phyloP scores from a whole-genome alignment of 2,329 filamentous ascomycete genomes.

The Harringtonia aguacate region DNA sequence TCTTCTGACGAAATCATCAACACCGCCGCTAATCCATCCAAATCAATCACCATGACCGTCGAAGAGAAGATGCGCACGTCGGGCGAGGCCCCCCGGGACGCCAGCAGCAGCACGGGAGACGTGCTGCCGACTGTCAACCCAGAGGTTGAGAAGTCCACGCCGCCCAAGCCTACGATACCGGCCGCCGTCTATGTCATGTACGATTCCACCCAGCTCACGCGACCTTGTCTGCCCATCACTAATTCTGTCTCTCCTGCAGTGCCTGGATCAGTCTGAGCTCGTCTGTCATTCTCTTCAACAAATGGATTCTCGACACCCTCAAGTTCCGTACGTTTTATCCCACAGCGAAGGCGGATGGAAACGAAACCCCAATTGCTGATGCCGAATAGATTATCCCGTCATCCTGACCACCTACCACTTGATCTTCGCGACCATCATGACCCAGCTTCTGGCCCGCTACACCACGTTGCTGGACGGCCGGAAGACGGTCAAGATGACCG shows the following conservation, averaged over 20 bases:
- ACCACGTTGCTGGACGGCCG: slow-evolving; percentile 85
- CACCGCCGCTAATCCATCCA: background rate
- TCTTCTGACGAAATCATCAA: background rate
- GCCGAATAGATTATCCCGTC: slow-evolving; percentile 52
- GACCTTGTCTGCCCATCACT: background rate
- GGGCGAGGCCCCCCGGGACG: slow-evolving; percentile 59
- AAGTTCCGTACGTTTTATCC: slow-evolving; percentile 54
- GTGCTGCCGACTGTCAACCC: slow-evolving; percentile 76
- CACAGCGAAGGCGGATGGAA: background rate
- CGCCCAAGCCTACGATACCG: slow-evolving; percentile 56
- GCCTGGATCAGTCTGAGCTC: slow-evolving; percentile 89
- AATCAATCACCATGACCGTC: slow-evolving; percentile 39
- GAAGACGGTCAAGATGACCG: slow-evolving; percentile 96
- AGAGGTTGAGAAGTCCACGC: slow-evolving; percentile 57
- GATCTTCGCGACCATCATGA: slow-evolving; percentile 86
- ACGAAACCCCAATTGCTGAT: background rate
- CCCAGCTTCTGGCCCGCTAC: slow-evolving; percentile 82
- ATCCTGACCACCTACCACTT: slow-evolving; percentile 95
- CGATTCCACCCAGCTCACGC: too few species aligned
- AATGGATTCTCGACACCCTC: slow-evolving; percentile 84
- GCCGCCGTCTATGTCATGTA: slow-evolving; percentile 77
- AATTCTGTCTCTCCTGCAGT: slow-evolving; percentile 32
- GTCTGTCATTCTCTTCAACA: slow-evolving; percentile 97
- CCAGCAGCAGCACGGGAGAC: slow-evolving; percentile 24
- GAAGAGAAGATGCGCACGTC: slow-evolving; percentile 80